Evolutionary conservation across 768 basidiomycete genomes (phyloP), one percentile per base, ranked within the genome.

Genomic region (Auricularia auricula-judae): DNA sequence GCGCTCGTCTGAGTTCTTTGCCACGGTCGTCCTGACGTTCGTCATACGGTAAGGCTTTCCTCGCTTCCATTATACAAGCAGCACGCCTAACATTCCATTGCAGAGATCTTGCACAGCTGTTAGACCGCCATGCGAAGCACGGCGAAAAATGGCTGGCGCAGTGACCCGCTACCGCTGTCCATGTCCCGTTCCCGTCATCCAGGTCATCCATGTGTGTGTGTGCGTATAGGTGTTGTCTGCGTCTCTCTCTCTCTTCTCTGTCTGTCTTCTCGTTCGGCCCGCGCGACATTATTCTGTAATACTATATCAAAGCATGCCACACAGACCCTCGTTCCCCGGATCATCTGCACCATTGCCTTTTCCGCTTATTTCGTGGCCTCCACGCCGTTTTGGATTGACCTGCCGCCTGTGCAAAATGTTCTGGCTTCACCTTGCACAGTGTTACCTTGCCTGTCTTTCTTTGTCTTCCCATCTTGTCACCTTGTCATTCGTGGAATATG

Each of bases 61-160:
- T 39, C 72, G 44, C 23, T 74, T 36, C 1, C 34, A 8, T 59
- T 18, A 23, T 29, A 33, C 56, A 23, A 12, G 23, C 10, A 11
- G 47, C 21, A 18, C 18, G 21, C 29, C 56, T 59, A 14, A 59
- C 56, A 59, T 12, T 35, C 12, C 23, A 34, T 10, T 59, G 5
- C 56, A 59, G 56, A 14, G 92, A 94, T 73, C 80, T 93, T 67
- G 89, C 90, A 51, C 85, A 88, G 70, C 76, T 95, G 61, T 79
- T 95, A 66, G 93, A 95, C 79, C 94, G 95, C 76, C 94, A 93
- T 74, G 89, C 87, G 67, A 93, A 93, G 81, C 90, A 91, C 74
- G 91, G 90, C 76, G 92, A 92, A 77, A 92, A 91, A 76, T 92
- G 91, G 89, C 81, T 93, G 43, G 89, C 86, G 43, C 91, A 94